Percentiles rank a stretch among this genome's conserved stretches.
These are phyloP conservation scores for Saprolegnia diclina DNA, from an alignment of 352 stramenopile species.

Conservation along the genomic window DNA sequence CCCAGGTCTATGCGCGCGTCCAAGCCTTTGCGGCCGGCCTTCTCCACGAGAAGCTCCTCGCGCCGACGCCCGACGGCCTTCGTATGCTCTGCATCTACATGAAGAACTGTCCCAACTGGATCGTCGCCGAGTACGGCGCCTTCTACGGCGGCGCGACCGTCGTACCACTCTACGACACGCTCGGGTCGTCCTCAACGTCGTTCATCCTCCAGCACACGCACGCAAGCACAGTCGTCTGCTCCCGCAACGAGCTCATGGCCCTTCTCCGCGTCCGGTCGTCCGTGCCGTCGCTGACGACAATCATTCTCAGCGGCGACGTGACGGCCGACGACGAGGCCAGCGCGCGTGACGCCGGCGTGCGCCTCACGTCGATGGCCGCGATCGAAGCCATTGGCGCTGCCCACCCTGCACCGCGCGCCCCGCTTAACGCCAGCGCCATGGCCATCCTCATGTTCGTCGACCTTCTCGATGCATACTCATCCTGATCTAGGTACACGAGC, in stretches of 20 bases:
- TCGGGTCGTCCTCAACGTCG: slow-evolving; percentile 30
- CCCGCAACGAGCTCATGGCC: slow-evolving; percentile 11
- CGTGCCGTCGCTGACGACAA: not conserved
- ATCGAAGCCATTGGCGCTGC: slow-evolving; percentile 1
- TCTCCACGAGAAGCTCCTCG: not conserved
- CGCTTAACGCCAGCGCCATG: not conserved
- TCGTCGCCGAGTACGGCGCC: slow-evolving; percentile 86
- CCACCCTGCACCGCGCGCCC: not conserved
- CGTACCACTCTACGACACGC: slow-evolving; percentile 41
- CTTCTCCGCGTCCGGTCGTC: slow-evolving; percentile 21
- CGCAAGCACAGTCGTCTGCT: slow-evolving; percentile 29
- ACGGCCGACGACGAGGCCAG: not conserved
- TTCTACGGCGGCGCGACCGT: slow-evolving; percentile 41
- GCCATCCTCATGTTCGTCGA: slow-evolving; percentile 19
- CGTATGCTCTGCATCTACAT: slow-evolving; percentile 76
- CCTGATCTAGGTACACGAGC: slow-evolving; percentile 23
- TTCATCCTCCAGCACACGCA: slow-evolving; percentile 30
- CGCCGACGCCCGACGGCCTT: slow-evolving; percentile 36
- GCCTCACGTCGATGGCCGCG: not conserved
- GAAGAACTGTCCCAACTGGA: slow-evolving; percentile 87
- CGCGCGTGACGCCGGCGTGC: not conserved
- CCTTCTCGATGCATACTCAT: not conserved
- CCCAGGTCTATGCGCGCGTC: slow-evolving; percentile 31
- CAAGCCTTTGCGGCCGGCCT: slow-evolving; percentile 14
- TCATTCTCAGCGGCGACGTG: slow-evolving; percentile 9